Base-by-base conservation (phyloP, 176 grass and related monocot species). In the Oryza officinalis region DNA sequence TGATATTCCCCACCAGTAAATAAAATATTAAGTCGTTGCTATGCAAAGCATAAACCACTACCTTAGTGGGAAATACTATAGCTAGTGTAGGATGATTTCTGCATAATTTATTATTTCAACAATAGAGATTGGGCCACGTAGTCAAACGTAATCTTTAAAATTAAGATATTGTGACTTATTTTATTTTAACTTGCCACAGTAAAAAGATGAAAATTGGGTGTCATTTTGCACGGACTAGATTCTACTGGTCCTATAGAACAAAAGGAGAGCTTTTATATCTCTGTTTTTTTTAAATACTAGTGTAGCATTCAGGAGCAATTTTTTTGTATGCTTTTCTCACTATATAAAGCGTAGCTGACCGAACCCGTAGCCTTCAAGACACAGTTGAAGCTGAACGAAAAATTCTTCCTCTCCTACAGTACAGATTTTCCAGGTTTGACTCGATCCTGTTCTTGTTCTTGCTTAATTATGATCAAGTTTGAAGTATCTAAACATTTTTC, bases 21-120 rank as follows among this genome's bases (percentile, higher is more conserved):
- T 82, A 82, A 74, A 86, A 67, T 79, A 76, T 63, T 8, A 54
- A 41, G 37, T 63, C n/a, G 3, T 30, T 27, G 35, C n/a, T 8
- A 35, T 18, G 69, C 3, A 78, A 78, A 67, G 79, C 11, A 28
- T 25, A 28, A 50, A 86, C 67, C 73, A 90, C 79, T 79, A 40
- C 30, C 74, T 63, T 67, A 86, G 88, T 90, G 73, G 84, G 35
- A 79, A 86, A 83, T 82, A 86, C 84, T 83, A 78, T 86, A 17
- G 14, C 13, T 74, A 79, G 84, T 86, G 88, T 75, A 8, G 8
- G 37, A 74, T 83, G 79, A 86, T 90, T 83, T 78, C 5, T 46
- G 60, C 74, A 76, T 86, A 90, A 22, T 78, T 68, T 89, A 83
- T 13, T 14, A 86, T 78, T 86, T 69, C 0, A 37, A 27, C 17